A percentile compares a stretch with the other conserved stretches of the same genome.
phyloP scores from a whole-genome alignment of 176 grass and related monocot species.

The Thinopyrum elongatum region DNA sequence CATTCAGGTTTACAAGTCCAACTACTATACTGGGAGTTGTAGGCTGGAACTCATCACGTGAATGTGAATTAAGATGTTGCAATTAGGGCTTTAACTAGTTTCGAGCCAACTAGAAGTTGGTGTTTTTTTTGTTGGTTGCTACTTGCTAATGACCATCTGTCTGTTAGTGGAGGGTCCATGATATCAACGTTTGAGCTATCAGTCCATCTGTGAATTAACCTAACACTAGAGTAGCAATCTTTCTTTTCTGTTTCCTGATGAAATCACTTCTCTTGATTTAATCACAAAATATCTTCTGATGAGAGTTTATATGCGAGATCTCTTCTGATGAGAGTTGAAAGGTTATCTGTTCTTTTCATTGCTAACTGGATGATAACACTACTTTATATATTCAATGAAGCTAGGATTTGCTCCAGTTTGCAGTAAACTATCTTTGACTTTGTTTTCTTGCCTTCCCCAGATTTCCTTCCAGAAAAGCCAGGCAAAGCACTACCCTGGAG shows the following conservation, averaged over 20 bases:
- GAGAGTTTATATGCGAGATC: neutral
- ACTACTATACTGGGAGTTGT: neutral
- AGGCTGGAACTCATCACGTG: neutral
- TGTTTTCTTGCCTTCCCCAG: conserved; percentile 39
- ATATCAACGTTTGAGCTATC: neutral
- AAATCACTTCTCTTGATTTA: neutral
- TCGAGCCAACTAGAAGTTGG: neutral
- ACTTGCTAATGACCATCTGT: neutral
- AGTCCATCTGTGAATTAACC: conserved; percentile 3
- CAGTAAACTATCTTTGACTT: conserved; percentile 27
- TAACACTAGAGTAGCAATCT: neutral
- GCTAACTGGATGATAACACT: neutral
- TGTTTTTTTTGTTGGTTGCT: conserved; percentile 11
- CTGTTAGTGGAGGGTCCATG: conserved; percentile 8
- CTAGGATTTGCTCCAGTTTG: conserved; percentile 9
- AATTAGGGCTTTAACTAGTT: neutral
- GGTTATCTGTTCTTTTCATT: neutral
- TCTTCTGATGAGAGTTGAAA: conserved; percentile 4
- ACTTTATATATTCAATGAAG: conserved; percentile 25
- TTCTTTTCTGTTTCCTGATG: neutral
- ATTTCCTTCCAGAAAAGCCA: conserved; percentile 63
- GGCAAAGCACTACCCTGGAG: conserved; percentile 55
- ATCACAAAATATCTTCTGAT: neutral
- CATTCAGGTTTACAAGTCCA: conserved; percentile 2
- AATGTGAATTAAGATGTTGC: neutral